Conservation (phyloP, 1,284 basidiomycete species). For the Abortiporus biennis region DNA sequence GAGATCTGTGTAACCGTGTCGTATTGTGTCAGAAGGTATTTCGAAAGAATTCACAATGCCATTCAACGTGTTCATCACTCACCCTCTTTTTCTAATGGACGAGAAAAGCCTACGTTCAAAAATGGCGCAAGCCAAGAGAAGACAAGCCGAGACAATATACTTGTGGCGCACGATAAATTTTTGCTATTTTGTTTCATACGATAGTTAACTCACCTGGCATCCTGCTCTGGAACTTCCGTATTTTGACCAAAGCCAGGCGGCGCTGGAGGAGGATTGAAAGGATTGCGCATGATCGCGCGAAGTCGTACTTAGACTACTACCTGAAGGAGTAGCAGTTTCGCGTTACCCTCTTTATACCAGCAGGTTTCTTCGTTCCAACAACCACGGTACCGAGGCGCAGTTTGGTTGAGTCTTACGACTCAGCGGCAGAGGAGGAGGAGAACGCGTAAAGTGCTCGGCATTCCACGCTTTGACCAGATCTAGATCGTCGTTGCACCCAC, state of each 20-base stretch:
- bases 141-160: constrained; percentile 40
- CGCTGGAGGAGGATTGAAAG: constrained; percentile 23
- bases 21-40: not conserved
- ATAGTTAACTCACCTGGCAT: constrained; percentile 5
- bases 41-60: not conserved
- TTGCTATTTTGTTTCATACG: too few species aligned
- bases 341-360: too few species aligned
- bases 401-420: too few species aligned
- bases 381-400: too few species aligned
- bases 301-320: too few species aligned
- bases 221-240: constrained; percentile 69
- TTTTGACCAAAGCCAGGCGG: constrained; percentile 70
- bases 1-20: constrained; percentile 36
- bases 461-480: too few species aligned
- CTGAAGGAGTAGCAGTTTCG: too few species aligned
- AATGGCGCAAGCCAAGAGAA: constrained; percentile 49
- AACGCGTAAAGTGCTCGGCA: too few species aligned
- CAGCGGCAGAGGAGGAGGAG: too few species aligned
- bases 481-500: too few species aligned
- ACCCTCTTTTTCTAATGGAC: constrained; percentile 53
- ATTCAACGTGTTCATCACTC: constrained; percentile 8
- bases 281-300: constrained; percentile 29
- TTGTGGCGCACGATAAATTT: too few species aligned
- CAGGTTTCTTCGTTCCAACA: too few species aligned
- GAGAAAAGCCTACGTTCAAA: constrained; percentile 47